A percentile compares a stretch with the other conserved stretches of the same genome.
Conservation (phyloP, 2,329 filamentous ascomycete species). For the Xylariaceae sp. region DNA sequence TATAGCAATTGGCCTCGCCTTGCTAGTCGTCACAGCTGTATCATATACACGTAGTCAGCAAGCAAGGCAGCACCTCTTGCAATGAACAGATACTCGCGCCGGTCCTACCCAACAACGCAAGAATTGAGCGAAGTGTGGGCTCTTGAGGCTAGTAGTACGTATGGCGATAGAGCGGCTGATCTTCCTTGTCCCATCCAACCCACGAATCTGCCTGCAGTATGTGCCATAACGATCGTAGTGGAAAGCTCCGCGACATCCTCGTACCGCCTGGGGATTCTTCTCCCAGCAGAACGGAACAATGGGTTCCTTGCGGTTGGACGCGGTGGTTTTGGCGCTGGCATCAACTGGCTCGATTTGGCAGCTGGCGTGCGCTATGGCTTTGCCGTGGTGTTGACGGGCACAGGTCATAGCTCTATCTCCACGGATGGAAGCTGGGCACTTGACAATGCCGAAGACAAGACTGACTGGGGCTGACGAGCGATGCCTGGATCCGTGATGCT, state of each 20-base stretch:
- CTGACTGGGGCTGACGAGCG: conserved; percentile 37
- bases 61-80: conserved; percentile 14
- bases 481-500: conserved; percentile 45
- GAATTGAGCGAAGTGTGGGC: conserved; percentile 27
- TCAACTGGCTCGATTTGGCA: conserved; percentile 34
- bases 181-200: conserved; percentile 34
- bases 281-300: conserved; percentile 35
- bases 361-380: conserved; percentile 35
- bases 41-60: conserved; percentile 12
- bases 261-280: conserved; percentile 36
- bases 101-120: conserved; percentile 25
- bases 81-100: conserved; percentile 19
- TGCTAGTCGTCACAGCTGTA: conserved; percentile 3
- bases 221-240: conserved; percentile 35
- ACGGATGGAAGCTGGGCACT: conserved; percentile 36
- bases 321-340: conserved; percentile 35
- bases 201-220: conserved; percentile 35
- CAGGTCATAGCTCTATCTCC: conserved; percentile 36
- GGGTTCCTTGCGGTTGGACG: conserved; percentile 36
- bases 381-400: conserved; percentile 39
- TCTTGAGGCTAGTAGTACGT: conserved; percentile 30
- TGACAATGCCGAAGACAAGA: conserved; percentile 31
- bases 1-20: conserved; percentile 6
- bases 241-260: conserved; percentile 29
- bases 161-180: conserved; percentile 34